Percentiles rank a stretch among this genome's conserved stretches.
Evolutionary conservation across 345 rosid species (phyloP).

Genomic region (Dipteronia sinensis): DNA sequence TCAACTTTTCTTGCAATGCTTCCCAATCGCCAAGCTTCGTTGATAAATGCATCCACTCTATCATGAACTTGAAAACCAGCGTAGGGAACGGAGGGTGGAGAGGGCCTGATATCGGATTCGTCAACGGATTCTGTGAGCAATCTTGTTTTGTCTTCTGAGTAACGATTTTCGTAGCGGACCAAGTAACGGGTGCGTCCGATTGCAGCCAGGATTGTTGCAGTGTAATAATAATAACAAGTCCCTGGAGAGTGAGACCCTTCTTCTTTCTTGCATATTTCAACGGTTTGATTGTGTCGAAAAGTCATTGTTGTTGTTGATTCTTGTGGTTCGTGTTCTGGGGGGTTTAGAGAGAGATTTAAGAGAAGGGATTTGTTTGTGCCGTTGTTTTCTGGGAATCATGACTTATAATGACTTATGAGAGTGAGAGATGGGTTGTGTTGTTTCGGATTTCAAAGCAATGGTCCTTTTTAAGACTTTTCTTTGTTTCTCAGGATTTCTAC

Average conservation of each 20-base stretch:
- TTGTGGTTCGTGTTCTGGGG: not conserved
- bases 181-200: constrained; percentile 27
- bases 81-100: constrained; percentile 17
- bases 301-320: not conserved
- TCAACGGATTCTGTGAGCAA: constrained; percentile 21
- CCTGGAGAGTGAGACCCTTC: constrained; percentile 10
- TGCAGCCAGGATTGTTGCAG: constrained; percentile 28
- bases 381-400: no score
- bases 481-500: not conserved
- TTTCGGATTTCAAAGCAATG: not conserved
- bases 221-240: constrained; percentile 17
- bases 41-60: constrained; percentile 33
- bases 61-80: constrained; percentile 7
- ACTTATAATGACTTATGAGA: no score
- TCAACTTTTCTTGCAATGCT: constrained; percentile 23
- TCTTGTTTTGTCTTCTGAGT: constrained; percentile 16
- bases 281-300: constrained; percentile 16
- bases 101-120: constrained; percentile 33
- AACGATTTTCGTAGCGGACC: constrained; percentile 31
- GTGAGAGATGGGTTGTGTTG: not conserved
- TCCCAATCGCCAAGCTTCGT: constrained; percentile 31
- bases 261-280: constrained; percentile 33
- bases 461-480: not conserved
- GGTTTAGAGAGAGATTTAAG: constrained; percentile 2
- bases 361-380: no score